These are phyloP conservation scores for Pythium vanterpoolii DNA, from an alignment of 352 stramenopile species.

Conservation along the genomic window DNA sequence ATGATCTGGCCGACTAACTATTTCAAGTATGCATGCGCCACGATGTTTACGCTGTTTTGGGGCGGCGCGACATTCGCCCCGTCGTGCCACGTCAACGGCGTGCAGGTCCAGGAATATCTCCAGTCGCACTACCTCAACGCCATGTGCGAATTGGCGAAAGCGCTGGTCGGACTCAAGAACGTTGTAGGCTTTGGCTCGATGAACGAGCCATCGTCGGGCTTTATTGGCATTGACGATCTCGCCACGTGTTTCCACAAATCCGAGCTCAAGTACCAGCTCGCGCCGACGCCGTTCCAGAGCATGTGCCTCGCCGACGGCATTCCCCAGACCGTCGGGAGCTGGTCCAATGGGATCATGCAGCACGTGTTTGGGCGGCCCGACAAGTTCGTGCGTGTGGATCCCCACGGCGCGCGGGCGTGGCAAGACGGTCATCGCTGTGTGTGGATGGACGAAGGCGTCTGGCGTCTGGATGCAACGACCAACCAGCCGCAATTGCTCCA, in stretches of 20 bases:
- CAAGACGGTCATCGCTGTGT: constrained; percentile 62
- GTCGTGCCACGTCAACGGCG: constrained; percentile 56
- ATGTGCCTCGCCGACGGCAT: constrained; percentile 77
- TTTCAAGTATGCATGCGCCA: constrained; percentile 86
- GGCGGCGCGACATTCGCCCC: constrained; percentile 72
- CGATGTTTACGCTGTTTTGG: constrained; percentile 92
- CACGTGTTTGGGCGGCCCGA: constrained; percentile 61
- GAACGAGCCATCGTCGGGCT: constrained; percentile 87
- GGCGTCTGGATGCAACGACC: constrained; percentile 40
- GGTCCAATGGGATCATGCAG: constrained; percentile 73
- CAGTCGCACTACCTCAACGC: constrained; percentile 86
- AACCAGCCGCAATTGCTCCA: constrained; percentile 46
- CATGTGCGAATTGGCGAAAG: constrained; percentile 59
- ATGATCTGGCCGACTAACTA: constrained; percentile 94
- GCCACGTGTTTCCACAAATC: constrained; percentile 43
- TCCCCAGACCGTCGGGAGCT: constrained; percentile 56
- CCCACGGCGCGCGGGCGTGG: constrained; percentile 60
- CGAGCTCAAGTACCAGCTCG: constrained; percentile 70
- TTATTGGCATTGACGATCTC: constrained; percentile 65
- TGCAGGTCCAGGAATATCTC: constrained; percentile 84
- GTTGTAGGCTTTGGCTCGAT: constrained; percentile 90
- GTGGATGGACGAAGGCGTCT: constrained; percentile 83
- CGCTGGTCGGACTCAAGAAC: constrained; percentile 67
- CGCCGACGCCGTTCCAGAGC: constrained; percentile 76
- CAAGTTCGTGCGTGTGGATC: constrained; percentile 44